phyloP scores from a whole-genome alignment of 2,329 filamentous ascomycete genomes.

The Botrytis tulipae region DNA sequence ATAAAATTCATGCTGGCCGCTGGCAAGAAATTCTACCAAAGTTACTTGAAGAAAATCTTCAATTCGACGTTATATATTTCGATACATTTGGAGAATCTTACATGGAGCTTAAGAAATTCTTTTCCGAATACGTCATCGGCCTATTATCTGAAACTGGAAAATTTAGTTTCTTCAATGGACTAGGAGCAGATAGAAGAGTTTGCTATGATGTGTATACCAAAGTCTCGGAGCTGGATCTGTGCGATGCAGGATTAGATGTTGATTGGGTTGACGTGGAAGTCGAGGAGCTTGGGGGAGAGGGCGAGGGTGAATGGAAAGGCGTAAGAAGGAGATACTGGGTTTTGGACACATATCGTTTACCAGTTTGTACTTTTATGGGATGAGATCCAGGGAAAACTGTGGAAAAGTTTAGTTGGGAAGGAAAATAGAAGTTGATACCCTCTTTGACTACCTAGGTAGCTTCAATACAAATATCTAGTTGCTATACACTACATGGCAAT shows the following conservation, averaged over 20 bases:
- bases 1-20: conserved; percentile 67
- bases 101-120: conserved; percentile 78
- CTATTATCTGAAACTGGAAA: conserved; percentile 69
- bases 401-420: neutral
- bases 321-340: conserved; percentile 89
- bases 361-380: conserved; percentile 68
- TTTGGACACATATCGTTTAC: conserved; percentile 72
- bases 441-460: neutral
- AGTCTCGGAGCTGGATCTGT: conserved; percentile 86
- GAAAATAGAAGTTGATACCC: neutral
- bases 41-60: conserved; percentile 64
- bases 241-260: conserved; percentile 84
- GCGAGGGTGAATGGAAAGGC: conserved; percentile 79
- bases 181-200: conserved; percentile 87
- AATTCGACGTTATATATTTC: conserved; percentile 91
- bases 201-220: conserved; percentile 96
- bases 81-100: conserved; percentile 98
- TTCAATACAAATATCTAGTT: neutral
- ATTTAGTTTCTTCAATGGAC: conserved; percentile 87
- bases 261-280: conserved; percentile 81
- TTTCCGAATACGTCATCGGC: conserved; percentile 80
- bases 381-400: neutral
- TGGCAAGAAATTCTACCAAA: conserved; percentile 80
- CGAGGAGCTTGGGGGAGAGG: conserved; percentile 58
- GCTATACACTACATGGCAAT: neutral